phyloP scores from a whole-genome alignment of 1,284 basidiomycete genomes.

The Cryptococcus neoformans region DNA sequence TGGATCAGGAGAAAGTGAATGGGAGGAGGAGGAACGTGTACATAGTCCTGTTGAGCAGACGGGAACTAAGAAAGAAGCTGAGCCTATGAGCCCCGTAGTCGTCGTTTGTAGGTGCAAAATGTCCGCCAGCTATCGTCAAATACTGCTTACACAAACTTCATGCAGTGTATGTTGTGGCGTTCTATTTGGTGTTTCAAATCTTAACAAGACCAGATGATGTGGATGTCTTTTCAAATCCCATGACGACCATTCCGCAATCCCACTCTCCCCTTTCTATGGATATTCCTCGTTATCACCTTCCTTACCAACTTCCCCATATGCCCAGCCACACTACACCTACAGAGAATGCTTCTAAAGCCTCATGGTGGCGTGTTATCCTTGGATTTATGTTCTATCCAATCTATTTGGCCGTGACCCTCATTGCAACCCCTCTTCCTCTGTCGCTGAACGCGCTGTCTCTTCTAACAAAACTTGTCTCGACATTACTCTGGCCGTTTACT shows the following conservation, averaged over 20 bases:
- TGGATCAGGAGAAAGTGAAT: constrained; percentile 2
- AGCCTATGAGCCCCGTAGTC: constrained; percentile 41
- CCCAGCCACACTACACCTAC: constrained; percentile 17
- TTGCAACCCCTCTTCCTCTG: constrained; percentile 35
- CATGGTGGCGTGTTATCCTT: constrained; percentile 22
- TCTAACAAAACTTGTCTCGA: constrained; percentile 14
- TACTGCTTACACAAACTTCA: background rate
- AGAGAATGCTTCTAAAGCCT: background rate
- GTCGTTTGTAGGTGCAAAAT: constrained; percentile 37
- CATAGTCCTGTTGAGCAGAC: constrained; percentile 3
- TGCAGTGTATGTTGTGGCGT: constrained; percentile 41
- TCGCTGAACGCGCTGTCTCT: constrained; percentile 25
- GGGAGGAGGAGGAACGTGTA: constrained; percentile 6
- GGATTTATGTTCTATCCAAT: constrained; percentile 34
- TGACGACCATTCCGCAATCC: constrained; percentile 17
- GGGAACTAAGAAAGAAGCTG: constrained; percentile 26
- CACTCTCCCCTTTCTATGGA: constrained; percentile 9
- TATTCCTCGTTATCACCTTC: constrained; percentile 25
- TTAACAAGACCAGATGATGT: constrained; percentile 42
- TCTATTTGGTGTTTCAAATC: constrained; percentile 45
- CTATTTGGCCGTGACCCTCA: constrained; percentile 33
- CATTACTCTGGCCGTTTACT: constrained; percentile 38
- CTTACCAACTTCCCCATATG: constrained; percentile 30
- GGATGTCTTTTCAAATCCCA: constrained; percentile 35
- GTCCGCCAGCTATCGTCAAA: too few relatives aligned